These are phyloP conservation scores for Fusarium oligoseptatum DNA, from an alignment of 2,329 filamentous ascomycete genomes.

Conservation along the genomic window DNA sequence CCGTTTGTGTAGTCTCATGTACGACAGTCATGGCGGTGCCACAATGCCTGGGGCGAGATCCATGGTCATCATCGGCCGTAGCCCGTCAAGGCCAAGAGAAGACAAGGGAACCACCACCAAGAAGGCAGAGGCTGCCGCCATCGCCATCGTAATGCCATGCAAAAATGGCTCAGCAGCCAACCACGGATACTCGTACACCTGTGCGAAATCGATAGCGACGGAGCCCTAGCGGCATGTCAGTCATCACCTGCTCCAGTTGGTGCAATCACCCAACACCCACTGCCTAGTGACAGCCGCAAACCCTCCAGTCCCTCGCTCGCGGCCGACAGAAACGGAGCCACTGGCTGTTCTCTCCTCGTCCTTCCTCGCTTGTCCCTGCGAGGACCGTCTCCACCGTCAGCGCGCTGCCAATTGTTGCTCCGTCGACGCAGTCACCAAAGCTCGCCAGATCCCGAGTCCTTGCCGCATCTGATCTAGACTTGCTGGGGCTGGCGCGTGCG, in stretches of 20 bases:
- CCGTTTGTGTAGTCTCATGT: constrained; percentile 40
- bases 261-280: constrained; percentile 26
- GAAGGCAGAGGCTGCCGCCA: constrained; percentile 33
- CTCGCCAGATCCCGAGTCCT: constrained; percentile 46
- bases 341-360: constrained; percentile 15
- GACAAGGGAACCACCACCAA: constrained; percentile 34
- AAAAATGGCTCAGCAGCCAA: constrained; percentile 48
- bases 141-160: constrained; percentile 30
- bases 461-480: constrained; percentile 45
- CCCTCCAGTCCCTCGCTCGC: constrained; percentile 29
- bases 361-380: constrained; percentile 32
- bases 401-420: constrained; percentile 45
- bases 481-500: constrained; percentile 42
- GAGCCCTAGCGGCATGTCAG: constrained; percentile 43
- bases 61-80: constrained; percentile 30
- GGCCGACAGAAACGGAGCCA: constrained; percentile 32
- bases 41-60: constrained; percentile 34
- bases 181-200: constrained; percentile 25
- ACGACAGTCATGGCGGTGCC: constrained; percentile 40
- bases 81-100: constrained; percentile 33
- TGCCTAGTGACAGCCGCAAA: constrained; percentile 44
- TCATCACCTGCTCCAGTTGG: constrained; percentile 44
- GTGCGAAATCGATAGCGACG: constrained; percentile 39
- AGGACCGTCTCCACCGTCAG: constrained; percentile 40
- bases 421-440: constrained; percentile 42